These are phyloP conservation scores for Pezicula neosporulosa DNA, from an alignment of 2,329 filamentous ascomycete species.

Conservation along the genomic window DNA sequence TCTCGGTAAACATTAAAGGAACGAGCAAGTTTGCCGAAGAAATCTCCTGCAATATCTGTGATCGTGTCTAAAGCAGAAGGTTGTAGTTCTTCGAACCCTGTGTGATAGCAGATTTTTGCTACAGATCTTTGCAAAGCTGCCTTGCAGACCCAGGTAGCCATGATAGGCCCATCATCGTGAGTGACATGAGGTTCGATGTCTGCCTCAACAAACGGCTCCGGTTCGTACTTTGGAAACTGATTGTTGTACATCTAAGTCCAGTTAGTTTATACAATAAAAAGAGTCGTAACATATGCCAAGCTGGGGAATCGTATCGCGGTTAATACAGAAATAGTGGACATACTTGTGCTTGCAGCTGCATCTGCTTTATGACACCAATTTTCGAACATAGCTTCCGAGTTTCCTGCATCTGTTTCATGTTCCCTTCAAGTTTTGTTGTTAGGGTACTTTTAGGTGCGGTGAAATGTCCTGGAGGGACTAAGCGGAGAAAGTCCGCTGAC, in stretches of 20 bases:
- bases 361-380: conserved; percentile 97
- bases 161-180: conserved; percentile 82
- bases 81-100: conserved; percentile 95
- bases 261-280: conserved; percentile 7
- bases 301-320: neutral
- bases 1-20: conserved; percentile 83
- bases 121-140: conserved; percentile 86
- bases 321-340: conserved; percentile 17
- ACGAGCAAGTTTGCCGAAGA: conserved; percentile 78
- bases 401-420: conserved; percentile 94
- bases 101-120: conserved; percentile 92
- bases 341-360: conserved; percentile 97
- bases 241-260: conserved; percentile 80
- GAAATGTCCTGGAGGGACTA: conserved; percentile 75
- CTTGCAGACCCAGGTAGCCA: conserved; percentile 78
- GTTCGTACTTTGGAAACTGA: conserved; percentile 95
- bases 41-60: conserved; percentile 85
- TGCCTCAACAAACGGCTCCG: conserved; percentile 80
- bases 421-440: conserved; percentile 78
- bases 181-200: conserved; percentile 89
- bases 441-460: conserved; percentile 70
- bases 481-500: conserved; percentile 76
- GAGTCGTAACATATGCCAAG: neutral
- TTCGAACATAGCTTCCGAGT: conserved; percentile 94
- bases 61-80: conserved; percentile 88